phyloP scores from a whole-genome alignment of 2,329 filamentous ascomycete genomes.

The Fusarium nygamai region DNA sequence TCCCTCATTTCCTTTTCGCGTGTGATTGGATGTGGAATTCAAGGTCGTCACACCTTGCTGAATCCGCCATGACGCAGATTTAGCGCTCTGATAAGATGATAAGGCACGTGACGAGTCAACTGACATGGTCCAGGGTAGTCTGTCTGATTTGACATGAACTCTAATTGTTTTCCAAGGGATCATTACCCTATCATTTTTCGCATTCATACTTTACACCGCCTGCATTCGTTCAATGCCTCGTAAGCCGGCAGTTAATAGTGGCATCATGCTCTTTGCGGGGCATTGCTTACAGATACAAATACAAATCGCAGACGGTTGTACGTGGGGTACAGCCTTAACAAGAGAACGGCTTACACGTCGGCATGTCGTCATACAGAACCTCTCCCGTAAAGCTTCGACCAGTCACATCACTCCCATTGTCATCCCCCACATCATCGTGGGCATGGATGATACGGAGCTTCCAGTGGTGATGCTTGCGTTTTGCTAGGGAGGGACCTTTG shows the following conservation, averaged over 20 bases:
- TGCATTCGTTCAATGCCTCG: not conserved
- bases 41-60: conserved; percentile 23
- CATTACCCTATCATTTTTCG: conserved; percentile 7
- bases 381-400: conserved; percentile 21
- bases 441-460: conserved; percentile 34
- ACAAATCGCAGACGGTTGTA: not conserved
- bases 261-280: conserved; percentile 3
- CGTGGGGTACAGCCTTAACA: conserved; percentile 1
- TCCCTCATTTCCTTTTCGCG: conserved; percentile 21
- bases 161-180: not conserved
- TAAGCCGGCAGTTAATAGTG: conserved; percentile 16
- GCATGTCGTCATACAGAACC: conserved; percentile 37
- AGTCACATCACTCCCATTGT: conserved; percentile 37
- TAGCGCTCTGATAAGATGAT: not conserved
- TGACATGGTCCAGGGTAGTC: conserved; percentile 18
- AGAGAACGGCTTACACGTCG: not conserved
- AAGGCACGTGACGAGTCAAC: not conserved
- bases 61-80: conserved; percentile 30
- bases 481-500: conserved; percentile 2
- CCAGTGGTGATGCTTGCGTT: conserved; percentile 28
- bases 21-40: conserved; percentile 24
- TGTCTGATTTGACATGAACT: not conserved
- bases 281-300: conserved; percentile 8
- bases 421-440: conserved; percentile 41
- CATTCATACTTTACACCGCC: conserved; percentile 6